These are phyloP conservation scores for Apostasia ramifera DNA, from an alignment of 106 monocot species.

Conservation along the genomic window DNA sequence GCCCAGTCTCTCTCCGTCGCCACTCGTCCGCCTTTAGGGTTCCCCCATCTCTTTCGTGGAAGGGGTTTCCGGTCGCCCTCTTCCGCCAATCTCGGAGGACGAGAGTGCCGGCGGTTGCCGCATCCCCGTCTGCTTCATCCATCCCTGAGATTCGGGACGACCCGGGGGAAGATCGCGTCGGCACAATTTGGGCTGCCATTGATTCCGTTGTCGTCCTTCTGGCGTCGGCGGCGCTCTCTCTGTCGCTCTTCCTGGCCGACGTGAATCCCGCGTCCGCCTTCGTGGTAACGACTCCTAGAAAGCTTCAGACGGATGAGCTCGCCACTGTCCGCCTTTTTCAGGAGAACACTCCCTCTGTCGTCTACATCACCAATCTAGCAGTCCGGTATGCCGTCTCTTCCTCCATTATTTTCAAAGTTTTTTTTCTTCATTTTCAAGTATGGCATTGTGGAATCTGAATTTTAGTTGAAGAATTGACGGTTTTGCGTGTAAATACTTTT, in stretches of 20 bases:
- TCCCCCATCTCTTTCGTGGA: background rate
- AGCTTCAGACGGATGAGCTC: conserved; percentile 90
- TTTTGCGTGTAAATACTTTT: too few species aligned
- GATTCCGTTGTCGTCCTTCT: conserved; percentile 30
- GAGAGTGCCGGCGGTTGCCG: background rate
- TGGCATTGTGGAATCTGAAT: too few species aligned
- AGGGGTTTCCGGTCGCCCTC: too few species aligned
- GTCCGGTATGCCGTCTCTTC: conserved; percentile 30
- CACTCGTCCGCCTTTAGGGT: background rate
- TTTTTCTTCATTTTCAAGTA: background rate
- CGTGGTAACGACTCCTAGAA: conserved; percentile 48
- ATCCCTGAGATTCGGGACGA: too few species aligned
- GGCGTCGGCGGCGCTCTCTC: conserved; percentile 64
- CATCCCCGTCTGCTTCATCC: background rate
- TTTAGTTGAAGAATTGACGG: too few species aligned
- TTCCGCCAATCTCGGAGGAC: background rate
- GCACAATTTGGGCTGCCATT: background rate
- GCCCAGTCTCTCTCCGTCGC: background rate
- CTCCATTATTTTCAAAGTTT: background rate
- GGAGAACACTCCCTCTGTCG: conserved; percentile 94
- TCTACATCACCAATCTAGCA: conserved; percentile 96
- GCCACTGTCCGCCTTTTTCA: conserved; percentile 89
- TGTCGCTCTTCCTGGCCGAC: conserved; percentile 35
- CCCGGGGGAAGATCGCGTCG: background rate
- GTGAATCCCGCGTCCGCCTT: conserved; percentile 62